These are phyloP conservation scores for Mentha longifolia DNA, from an alignment of 257 asterid species.

Conservation along the genomic window DNA sequence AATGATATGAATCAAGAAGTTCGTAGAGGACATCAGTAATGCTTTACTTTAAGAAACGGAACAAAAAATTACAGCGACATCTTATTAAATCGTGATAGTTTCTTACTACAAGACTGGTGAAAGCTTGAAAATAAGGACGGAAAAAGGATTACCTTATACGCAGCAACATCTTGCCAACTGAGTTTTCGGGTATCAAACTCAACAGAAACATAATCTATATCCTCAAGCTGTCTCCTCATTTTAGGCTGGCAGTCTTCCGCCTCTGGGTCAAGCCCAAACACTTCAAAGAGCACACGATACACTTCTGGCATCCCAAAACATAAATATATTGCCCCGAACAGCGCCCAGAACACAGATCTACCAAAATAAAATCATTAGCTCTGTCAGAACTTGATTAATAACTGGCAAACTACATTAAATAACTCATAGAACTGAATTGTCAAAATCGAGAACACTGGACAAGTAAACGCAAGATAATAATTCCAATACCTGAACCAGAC, in stretches of 20 bases:
- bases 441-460: slow-evolving; percentile 10
- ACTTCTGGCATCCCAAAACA: slow-evolving; percentile 99
- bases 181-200: slow-evolving; percentile 85
- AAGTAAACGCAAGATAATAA: slow-evolving; percentile 7
- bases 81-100: slow-evolving; percentile 12
- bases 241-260: slow-evolving; percentile 98
- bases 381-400: slow-evolving; percentile 19
- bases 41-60: slow-evolving; percentile 16
- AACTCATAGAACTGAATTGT: not conserved
- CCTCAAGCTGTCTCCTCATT: slow-evolving; percentile 92
- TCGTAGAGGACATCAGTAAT: not conserved
- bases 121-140: not conserved
- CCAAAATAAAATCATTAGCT: slow-evolving; percentile 27
- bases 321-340: slow-evolving; percentile 96
- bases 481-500: slow-evolving; percentile 2
- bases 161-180: slow-evolving; percentile 94
- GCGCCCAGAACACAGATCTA: slow-evolving; percentile 98
- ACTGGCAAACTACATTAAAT: not conserved
- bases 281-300: slow-evolving; percentile 94
- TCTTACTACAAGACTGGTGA: not conserved
- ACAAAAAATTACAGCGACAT: not conserved
- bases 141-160: slow-evolving; percentile 61
- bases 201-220: slow-evolving; percentile 88
- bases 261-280: slow-evolving; percentile 93
- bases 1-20: not conserved